phyloP scores from a whole-genome alignment of 257 asterid species.

The Sherardia arvensis region DNA sequence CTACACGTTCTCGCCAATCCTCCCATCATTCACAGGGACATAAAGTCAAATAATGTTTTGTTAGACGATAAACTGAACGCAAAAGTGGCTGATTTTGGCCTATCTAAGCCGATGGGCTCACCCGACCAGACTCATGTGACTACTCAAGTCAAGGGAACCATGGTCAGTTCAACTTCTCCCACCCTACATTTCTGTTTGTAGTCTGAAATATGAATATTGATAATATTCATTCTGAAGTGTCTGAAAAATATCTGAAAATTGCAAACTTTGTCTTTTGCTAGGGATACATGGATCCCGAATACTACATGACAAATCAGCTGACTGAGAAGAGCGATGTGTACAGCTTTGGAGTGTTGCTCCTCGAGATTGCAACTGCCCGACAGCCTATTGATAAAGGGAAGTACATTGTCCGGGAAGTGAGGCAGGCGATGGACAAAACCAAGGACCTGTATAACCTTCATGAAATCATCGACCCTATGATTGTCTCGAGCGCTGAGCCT shows the following conservation, averaged over 20 bases:
- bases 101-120: conserved; percentile 65
- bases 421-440: conserved; percentile 43
- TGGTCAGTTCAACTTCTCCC: conserved; percentile 39
- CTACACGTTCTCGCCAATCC: conserved; percentile 85
- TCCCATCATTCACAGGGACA: conserved; percentile 88
- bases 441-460: conserved; percentile 60
- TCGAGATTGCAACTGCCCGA: conserved; percentile 62
- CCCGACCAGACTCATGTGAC: conserved; percentile 60
- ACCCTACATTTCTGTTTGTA: background rate
- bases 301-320: conserved; percentile 79
- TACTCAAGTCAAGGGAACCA: conserved; percentile 97
- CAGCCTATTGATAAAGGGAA: conserved; percentile 68
- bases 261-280: conserved; percentile 5
- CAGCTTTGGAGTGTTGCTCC: conserved; percentile 65
- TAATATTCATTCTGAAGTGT: background rate
- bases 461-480: conserved; percentile 53
- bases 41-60: conserved; percentile 71
- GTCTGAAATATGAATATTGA: background rate
- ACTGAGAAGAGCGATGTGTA: conserved; percentile 92
- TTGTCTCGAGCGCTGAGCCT: conserved; percentile 36
- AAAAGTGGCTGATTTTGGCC: conserved; percentile 93
- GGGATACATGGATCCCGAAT: conserved; percentile 98
- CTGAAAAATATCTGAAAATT: background rate
- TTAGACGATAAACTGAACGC: conserved; percentile 68
- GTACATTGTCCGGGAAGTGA: conserved; percentile 67